These are phyloP conservation scores for Venturia pyrina DNA, from an alignment of 2,329 filamentous ascomycete species.

Conservation along the genomic window DNA sequence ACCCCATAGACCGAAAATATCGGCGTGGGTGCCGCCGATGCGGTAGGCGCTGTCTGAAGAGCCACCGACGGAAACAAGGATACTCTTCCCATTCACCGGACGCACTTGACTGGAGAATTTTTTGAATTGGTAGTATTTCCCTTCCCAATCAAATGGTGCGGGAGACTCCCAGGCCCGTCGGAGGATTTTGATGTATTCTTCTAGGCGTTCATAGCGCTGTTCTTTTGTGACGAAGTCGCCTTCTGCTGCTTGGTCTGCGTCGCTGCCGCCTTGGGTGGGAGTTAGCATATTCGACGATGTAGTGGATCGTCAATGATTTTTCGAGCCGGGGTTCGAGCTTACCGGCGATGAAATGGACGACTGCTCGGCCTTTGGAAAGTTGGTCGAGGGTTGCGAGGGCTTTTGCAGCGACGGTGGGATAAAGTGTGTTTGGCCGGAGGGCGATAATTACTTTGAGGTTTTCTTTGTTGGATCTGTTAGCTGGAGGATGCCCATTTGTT, in stretches of 20 bases:
- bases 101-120: conserved; percentile 45
- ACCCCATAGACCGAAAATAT: conserved; percentile 56
- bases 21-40: conserved; percentile 46
- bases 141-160: conserved; percentile 52
- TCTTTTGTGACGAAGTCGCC: conserved; percentile 50
- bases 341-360: conserved; percentile 53
- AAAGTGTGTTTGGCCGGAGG: conserved; percentile 51
- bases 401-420: conserved; percentile 53
- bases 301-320: no score
- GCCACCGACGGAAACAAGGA: conserved; percentile 49
- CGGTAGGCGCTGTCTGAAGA: conserved; percentile 51
- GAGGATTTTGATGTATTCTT: conserved; percentile 54
- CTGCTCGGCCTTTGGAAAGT: conserved; percentile 45
- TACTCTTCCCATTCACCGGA: conserved; percentile 39
- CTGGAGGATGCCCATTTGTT: no score
- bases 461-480: conserved; percentile 18
- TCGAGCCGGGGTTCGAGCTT: no score
- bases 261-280: conserved; percentile 35
- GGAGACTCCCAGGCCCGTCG: conserved; percentile 47
- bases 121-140: conserved; percentile 51
- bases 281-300: no score
- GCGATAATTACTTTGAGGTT: conserved; percentile 53
- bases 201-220: conserved; percentile 46
- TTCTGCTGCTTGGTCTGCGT: conserved; percentile 49
- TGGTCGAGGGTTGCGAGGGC: conserved; percentile 52